Percentiles rank a stretch among this genome's conserved stretches.
Conservation (phyloP, 2,329 filamentous ascomycete genomes). For the Thermothelomyces thermophilus region DNA sequence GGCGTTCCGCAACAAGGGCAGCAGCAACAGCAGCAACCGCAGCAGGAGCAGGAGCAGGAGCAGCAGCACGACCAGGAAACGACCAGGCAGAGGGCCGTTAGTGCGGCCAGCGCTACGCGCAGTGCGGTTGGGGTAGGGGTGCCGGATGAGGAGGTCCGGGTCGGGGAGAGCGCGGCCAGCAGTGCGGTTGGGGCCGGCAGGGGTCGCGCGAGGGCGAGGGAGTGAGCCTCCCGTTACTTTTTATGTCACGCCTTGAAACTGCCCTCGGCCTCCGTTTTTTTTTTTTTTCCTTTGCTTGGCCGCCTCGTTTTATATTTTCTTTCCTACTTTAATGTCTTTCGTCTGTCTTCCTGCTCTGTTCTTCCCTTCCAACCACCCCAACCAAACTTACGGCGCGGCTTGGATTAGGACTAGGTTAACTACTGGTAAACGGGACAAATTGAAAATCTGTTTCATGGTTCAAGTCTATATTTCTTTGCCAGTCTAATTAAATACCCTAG, state of each 20-base stretch:
- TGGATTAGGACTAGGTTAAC: no score
- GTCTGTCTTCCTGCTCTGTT: neutral
- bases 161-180: conserved; percentile 57
- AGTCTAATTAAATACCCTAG: no score
- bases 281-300: neutral
- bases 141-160: conserved; percentile 52
- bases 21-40: neutral
- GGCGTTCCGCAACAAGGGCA: conserved; percentile 25
- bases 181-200: conserved; percentile 28
- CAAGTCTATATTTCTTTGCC: no score
- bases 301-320: neutral
- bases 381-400: no score
- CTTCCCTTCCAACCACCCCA: neutral
- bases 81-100: conserved; percentile 27
- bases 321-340: neutral
- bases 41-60: neutral
- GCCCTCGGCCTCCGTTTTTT: neutral
- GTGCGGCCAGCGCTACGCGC: conserved; percentile 43
- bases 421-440: no score
- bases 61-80: conserved; percentile 24
- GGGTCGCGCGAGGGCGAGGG: neutral
- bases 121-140: conserved; percentile 48
- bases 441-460: no score
- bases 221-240: neutral
- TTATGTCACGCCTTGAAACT: neutral